These are phyloP conservation scores for Bruguiera gymnorhiza DNA, from an alignment of 345 rosid genomes.

Conservation along the genomic window DNA sequence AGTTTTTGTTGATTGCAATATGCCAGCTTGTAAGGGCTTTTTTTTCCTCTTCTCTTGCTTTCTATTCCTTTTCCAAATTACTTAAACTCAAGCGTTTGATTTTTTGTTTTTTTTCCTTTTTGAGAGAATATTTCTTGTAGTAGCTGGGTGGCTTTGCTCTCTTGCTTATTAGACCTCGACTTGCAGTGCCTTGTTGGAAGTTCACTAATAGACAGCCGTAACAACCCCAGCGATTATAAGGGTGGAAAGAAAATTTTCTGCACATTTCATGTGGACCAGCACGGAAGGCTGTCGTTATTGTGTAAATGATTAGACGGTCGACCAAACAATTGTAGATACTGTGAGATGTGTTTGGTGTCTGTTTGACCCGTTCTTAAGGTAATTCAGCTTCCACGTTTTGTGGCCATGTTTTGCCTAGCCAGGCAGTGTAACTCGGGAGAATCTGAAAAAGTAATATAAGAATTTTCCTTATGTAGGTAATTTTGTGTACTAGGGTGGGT, in stretches of 20 bases:
- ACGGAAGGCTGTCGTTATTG: conserved; percentile 6
- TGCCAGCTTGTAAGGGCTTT: conserved; percentile 14
- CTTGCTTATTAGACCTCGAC: neutral
- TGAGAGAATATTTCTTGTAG: neutral
- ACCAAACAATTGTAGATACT: conserved; percentile 23
- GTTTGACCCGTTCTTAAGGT: neutral
- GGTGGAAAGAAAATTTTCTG: conserved; percentile 16
- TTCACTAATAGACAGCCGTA: conserved; percentile 8
- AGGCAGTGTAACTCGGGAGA: neutral
- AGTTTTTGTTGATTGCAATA: conserved; percentile 23
- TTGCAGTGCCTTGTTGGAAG: conserved; percentile 13
- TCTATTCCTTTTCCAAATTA: neutral
- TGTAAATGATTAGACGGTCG: conserved; percentile 6
- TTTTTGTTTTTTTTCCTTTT: no score
- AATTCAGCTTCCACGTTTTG: neutral
- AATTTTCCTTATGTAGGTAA: neutral
- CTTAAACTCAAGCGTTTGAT: neutral
- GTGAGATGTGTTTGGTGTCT: conserved; percentile 16
- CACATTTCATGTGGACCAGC: neutral
- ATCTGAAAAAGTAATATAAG: neutral
- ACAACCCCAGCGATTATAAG: conserved; percentile 6
- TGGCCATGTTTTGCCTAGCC: conserved; percentile 1
- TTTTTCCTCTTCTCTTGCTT: neutral
- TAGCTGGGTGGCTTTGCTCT: conserved; percentile 8
- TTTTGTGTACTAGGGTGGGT: neutral